Evolutionary conservation across 257 asterid genomes (phyloP), one percentile per base, ranked within the genome.

Genomic region (Apocynum venetum): DNA sequence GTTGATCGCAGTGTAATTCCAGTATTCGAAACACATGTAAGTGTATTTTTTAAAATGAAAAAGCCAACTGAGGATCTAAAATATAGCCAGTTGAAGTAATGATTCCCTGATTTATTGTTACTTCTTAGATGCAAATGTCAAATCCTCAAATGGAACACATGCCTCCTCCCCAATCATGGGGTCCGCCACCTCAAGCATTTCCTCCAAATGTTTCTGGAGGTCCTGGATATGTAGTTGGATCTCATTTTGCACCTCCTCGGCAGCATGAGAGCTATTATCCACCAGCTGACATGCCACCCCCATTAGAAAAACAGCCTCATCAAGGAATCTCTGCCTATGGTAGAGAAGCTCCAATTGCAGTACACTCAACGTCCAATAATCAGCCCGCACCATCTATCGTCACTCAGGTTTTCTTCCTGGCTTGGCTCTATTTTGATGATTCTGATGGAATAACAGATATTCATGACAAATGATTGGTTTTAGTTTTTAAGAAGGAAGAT

Each of bases 241-340:
- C 92, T 55, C 93, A 86, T 79, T 91, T 89, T 74, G 88, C 84
- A 84, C 87, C 89, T 47, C 86, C 93, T 76, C 88, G 94, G 82
- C 98, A 90, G 89, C 92, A 81, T 63, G 96, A 93, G 47, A 86
- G 76, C 82, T 90, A 88, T 81, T 91, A 91, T 75, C 88, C 96
- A 63, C 92, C 90, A 17, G 77, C 87, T 48, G 97, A 89, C 60
- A 85, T 89, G 85, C 94, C 86, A 1, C 96, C 89, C 72, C 86
- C 88, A 11, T 73, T 79, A 69, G 98, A 91, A 65, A 93, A 87
- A 80, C 97, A 84, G 80, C 90, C 91, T 75, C 97, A 91, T 90
- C 96, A 89, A 77, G 98, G 98, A 46, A 88, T 93, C 83, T 90
- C 98, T 75, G 87, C 91, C 61, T 91, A 91, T 70, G 96, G 96